phyloP scores from a whole-genome alignment of 129 eudicot species.

The Smallanthus sonchifolius region DNA sequence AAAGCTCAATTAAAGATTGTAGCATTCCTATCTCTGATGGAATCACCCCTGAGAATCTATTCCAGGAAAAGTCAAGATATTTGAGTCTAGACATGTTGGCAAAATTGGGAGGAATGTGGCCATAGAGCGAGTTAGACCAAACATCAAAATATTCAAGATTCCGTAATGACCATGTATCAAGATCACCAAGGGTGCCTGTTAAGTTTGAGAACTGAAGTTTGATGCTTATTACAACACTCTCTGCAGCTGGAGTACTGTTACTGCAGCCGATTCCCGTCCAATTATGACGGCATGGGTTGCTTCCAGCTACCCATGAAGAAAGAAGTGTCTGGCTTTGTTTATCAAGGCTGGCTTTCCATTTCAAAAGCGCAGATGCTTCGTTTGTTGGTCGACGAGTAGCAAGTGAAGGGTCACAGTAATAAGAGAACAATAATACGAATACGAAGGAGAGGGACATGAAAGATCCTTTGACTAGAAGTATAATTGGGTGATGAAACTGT shows the following conservation, averaged over 20 bases:
- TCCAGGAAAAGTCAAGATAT: slow-evolving; percentile 6
- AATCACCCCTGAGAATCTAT: slow-evolving; percentile 26
- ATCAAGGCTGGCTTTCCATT: slow-evolving; percentile 35
- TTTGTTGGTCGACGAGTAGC: background rate
- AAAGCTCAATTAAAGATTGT: background rate
- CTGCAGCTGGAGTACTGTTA: background rate
- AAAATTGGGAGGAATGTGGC: slow-evolving; percentile 25
- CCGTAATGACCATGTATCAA: slow-evolving; percentile 23
- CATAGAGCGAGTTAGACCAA: slow-evolving; percentile 20
- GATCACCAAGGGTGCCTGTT: slow-evolving; percentile 29
- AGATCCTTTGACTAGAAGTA: background rate
- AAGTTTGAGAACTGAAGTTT: background rate
- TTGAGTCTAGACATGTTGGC: slow-evolving; percentile 10
- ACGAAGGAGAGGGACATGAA: background rate
- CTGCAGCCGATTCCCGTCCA: slow-evolving; percentile 41
- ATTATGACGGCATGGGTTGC: slow-evolving; percentile 24
- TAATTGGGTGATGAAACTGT: background rate
- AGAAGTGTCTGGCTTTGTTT: slow-evolving; percentile 15
- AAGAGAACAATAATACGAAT: background rate
- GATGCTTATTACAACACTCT: slow-evolving; percentile 18
- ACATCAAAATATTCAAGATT: slow-evolving; percentile 23
- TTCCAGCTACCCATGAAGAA: slow-evolving; percentile 23
- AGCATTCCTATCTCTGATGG: slow-evolving; percentile 25
- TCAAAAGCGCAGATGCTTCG: slow-evolving; percentile 27
- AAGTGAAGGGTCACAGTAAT: background rate